Conservation (phyloP, 2,329 filamentous ascomycete genomes). For the Neonectria magnoliae region DNA sequence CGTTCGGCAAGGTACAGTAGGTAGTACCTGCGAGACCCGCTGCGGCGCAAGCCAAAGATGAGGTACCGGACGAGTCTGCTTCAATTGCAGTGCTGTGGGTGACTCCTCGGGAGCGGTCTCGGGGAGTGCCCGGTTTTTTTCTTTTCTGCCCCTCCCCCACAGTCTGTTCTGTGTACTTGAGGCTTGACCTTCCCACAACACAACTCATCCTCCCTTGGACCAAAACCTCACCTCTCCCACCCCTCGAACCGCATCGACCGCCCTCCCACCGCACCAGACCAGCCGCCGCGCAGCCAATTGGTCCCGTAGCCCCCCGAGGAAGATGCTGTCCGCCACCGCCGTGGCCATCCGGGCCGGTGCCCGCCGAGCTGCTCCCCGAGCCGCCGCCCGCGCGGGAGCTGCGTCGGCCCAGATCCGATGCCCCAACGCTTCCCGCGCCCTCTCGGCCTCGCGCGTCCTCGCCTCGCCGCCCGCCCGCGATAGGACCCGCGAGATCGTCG, state of each 20-base stretch:
- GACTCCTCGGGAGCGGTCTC: conserved; percentile 21
- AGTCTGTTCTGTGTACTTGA: conserved; percentile 5
- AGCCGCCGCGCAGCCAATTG: conserved; percentile 37
- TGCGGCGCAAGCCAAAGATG: not conserved
- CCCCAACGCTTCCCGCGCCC: conserved; percentile 39
- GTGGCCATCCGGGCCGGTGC: conserved; percentile 56
- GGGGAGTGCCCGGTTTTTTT: conserved; percentile 11
- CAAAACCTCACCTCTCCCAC: not conserved
- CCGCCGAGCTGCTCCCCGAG: conserved; percentile 52
- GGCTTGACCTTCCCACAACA: conserved; percentile 9
- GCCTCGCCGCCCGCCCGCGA: conserved; percentile 38
- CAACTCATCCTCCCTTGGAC: not conserved
- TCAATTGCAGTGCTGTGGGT: not conserved
- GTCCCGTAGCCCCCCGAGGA: conserved; percentile 25
- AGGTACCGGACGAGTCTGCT: not conserved
- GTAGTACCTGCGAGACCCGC: conserved; percentile 4
- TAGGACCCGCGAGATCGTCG: conserved; percentile 50
- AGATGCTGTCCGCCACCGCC: conserved; percentile 57
- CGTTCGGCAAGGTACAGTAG: too few species aligned
- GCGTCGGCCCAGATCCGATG: conserved; percentile 40
- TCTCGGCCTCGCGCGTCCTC: conserved; percentile 38
- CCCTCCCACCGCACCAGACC: conserved; percentile 19
- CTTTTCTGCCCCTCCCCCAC: conserved; percentile 33
- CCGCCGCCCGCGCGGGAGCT: conserved; percentile 30
- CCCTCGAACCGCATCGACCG: not conserved